Evolutionary conservation across 2,329 filamentous ascomycete genomes (phyloP).

Genomic region (Aspergillus udagawae): DNA sequence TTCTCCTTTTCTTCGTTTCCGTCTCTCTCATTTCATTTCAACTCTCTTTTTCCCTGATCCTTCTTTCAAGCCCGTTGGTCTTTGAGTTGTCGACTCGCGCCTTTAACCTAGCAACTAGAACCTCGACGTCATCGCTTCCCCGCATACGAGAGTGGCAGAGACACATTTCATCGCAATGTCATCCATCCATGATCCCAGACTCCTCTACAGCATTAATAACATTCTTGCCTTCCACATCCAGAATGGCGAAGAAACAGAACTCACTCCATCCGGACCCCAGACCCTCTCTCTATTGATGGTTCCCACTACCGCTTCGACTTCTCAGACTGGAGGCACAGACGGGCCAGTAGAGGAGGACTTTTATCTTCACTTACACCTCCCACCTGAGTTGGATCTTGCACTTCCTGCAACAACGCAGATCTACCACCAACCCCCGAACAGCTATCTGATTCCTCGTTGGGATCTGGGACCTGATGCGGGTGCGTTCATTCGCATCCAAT

Average conservation of each 20-base stretch:
- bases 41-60: not conserved
- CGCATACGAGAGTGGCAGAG: not conserved
- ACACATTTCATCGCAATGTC: conserved; percentile 17
- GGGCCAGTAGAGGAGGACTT: conserved; percentile 78
- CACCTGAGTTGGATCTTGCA: conserved; percentile 88
- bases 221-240: conserved; percentile 89
- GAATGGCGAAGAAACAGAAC: conserved; percentile 75
- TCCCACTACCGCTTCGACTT: conserved; percentile 72
- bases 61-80: not conserved
- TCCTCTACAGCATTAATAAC: conserved; percentile 60
- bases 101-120: not conserved
- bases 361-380: conserved; percentile 91
- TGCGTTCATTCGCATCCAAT: conserved; percentile 90
- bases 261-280: conserved; percentile 83
- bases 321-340: conserved; percentile 46
- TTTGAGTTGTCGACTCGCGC: not conserved
- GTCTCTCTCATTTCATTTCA: conserved; percentile 3
- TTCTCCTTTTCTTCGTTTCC: conserved; percentile 7
- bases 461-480: conserved; percentile 83
- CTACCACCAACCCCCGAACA: conserved; percentile 88
- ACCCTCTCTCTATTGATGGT: conserved; percentile 95
- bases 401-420: conserved; percentile 95
- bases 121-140: not conserved
- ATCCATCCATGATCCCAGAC: conserved; percentile 32
- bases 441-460: conserved; percentile 94